phyloP scores from a whole-genome alignment of 257 asterid species.

The Asclepias syriaca region DNA sequence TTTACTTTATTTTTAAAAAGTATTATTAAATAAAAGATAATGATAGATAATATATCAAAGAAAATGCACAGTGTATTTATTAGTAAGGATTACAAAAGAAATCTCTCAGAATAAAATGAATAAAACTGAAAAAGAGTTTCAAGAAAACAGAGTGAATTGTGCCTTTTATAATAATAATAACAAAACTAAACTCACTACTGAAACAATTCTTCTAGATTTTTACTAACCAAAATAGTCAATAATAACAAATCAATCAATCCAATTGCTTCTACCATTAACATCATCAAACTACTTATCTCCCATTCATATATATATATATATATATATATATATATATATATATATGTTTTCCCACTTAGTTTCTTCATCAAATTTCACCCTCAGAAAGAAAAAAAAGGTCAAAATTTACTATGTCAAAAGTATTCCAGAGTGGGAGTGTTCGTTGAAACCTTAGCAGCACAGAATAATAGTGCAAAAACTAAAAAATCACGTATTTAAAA shows the following conservation, averaged over 20 bases:
- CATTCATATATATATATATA: background rate
- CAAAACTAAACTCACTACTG: background rate
- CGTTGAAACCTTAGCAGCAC: background rate
- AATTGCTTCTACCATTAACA: slow-evolving; percentile 33
- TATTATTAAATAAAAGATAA: no score
- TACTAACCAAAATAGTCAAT: slow-evolving; percentile 18
- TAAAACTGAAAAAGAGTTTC: background rate
- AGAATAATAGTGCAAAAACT: background rate
- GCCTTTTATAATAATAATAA: background rate
- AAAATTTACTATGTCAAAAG: background rate
- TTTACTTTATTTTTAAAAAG: no score
- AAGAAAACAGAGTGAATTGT: no score
- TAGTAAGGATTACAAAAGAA: no score
- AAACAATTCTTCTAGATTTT: slow-evolving; percentile 13
- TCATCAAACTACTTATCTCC: background rate
- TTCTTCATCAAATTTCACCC: no score
- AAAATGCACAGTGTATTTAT: no score
- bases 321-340: no score
- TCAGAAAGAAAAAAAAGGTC: background rate
- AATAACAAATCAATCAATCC: slow-evolving; percentile 62
- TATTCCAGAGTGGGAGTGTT: background rate
- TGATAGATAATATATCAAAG: no score
- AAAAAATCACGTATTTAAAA: background rate
- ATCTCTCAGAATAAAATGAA: no score
- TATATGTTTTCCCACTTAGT: no score